Conservation (phyloP, 257 asterid genomes). For the Przewalskia tangutica region DNA sequence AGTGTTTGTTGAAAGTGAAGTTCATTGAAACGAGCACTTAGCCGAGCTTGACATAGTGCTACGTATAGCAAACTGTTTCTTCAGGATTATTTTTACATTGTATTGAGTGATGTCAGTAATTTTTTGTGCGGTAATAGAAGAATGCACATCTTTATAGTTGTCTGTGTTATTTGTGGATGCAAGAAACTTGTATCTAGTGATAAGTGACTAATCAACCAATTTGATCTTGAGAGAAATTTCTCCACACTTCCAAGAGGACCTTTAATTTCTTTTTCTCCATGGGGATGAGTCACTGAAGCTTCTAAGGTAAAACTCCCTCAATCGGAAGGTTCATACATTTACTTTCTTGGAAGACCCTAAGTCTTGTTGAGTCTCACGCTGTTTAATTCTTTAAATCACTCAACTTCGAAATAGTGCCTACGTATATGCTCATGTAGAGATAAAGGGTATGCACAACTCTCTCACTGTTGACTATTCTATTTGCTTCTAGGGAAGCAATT, state of each 20-base stretch:
- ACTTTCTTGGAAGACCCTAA: not conserved
- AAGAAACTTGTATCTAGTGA: not conserved
- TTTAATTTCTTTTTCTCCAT: not conserved
- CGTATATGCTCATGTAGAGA: not conserved
- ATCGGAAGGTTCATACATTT: not conserved
- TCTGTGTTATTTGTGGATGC: not conserved
- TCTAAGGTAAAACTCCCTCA: not conserved
- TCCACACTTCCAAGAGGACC: not conserved
- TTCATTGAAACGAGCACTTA: not conserved
- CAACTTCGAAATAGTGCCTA: not conserved
- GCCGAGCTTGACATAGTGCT: not conserved
- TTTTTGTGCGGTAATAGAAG: not conserved
- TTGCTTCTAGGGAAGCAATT: not conserved
- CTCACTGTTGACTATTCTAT: not conserved
- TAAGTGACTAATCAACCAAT: not conserved
- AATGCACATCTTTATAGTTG: not conserved
- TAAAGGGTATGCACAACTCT: not conserved
- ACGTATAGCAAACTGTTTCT: not conserved
- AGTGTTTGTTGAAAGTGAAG: not conserved
- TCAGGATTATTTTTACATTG: not conserved
- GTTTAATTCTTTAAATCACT: not conserved
- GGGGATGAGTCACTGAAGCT: not conserved
- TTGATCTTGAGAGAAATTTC: not conserved
- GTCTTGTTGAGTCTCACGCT: not conserved
- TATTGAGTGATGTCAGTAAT: not conserved